phyloP scores from a whole-genome alignment of 108 stramenopile species.

The Skeletonema tropicum region DNA sequence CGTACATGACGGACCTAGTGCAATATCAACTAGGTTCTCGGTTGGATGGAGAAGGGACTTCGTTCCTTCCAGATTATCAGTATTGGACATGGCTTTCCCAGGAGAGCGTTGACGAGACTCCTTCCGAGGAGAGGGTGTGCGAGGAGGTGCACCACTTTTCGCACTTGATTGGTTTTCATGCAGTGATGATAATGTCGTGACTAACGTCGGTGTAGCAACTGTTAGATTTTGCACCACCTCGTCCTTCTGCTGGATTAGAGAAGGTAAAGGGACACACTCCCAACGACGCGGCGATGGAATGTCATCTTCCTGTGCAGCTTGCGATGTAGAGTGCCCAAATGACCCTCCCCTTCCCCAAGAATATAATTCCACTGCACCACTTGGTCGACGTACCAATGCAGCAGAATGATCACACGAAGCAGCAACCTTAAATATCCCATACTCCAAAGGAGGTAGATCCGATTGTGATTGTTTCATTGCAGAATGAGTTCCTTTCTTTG shows the following conservation, averaged over 20 bases:
- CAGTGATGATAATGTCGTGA: conserved; percentile 16
- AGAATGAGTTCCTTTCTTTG: conserved; percentile 22
- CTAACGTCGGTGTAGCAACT: conserved; percentile 20
- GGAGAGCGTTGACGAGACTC: background rate
- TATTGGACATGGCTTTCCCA: background rate
- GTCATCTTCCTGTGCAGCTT: conserved; percentile 27
- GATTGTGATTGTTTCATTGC: conserved; percentile 14
- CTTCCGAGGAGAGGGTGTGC: conserved; percentile 9
- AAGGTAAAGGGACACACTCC: conserved; percentile 19
- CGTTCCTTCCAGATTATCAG: background rate
- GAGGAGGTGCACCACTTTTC: conserved; percentile 15
- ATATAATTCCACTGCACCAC: conserved; percentile 76
- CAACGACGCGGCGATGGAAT: conserved; percentile 1
- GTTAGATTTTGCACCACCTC: background rate
- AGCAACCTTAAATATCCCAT: conserved; percentile 79
- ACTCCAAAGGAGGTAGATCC: conserved; percentile 39
- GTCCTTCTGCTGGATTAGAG: background rate
- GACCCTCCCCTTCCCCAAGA: conserved; percentile 83
- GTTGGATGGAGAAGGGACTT: conserved; percentile 21
- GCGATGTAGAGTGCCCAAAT: conserved; percentile 42
- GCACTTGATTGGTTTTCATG: background rate
- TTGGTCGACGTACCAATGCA: conserved; percentile 74
- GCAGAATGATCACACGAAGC: conserved; percentile 80
- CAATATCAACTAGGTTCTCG: conserved; percentile 57
- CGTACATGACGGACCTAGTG: conserved; percentile 72